Conservation (phyloP, 1,139 yeast genomes). For the Candida freyschussii region DNA sequence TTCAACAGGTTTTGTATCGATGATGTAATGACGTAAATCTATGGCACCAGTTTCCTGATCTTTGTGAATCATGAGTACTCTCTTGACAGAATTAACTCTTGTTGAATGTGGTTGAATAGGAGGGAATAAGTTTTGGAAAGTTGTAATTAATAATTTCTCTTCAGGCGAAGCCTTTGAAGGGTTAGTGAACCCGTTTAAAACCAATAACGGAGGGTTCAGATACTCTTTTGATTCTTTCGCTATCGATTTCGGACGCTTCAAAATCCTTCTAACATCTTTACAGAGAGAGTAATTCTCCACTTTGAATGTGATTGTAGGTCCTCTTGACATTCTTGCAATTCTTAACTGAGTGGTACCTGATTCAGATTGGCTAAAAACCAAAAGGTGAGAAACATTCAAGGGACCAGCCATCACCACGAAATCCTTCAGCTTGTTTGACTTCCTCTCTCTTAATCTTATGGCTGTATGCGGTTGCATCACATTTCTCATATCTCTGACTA, state of each 20-base stretch:
- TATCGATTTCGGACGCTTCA: conserved; percentile 66
- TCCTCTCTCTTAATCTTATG: conserved; percentile 77
- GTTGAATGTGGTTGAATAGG: conserved; percentile 81
- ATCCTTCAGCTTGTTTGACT: conserved; percentile 81
- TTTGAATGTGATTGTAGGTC: conserved; percentile 86
- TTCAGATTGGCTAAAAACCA: conserved; percentile 79
- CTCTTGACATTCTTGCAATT: conserved; percentile 84
- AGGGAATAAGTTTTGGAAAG: conserved; percentile 95
- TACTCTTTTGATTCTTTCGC: conserved; percentile 62
- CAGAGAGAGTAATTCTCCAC: conserved; percentile 73
- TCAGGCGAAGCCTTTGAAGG: conserved; percentile 52
- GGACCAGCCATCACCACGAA: conserved; percentile 98
- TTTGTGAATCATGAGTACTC: conserved; percentile 82
- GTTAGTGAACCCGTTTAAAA: conserved; percentile 78
- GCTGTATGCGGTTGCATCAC: conserved; percentile 98
- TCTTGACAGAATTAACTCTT: conserved; percentile 64
- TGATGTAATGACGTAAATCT: conserved; percentile 86
- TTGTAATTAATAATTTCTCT: conserved; percentile 80
- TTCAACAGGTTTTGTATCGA: conserved; percentile 83
- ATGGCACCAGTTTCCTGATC: conserved; percentile 65
- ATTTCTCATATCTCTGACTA: conserved; percentile 81
- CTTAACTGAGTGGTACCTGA: conserved; percentile 80
- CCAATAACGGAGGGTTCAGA: conserved; percentile 79
- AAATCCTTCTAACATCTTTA: conserved; percentile 70
- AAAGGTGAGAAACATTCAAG: conserved; percentile 82